Conservation (phyloP, 2,329 filamentous ascomycete species). For the Blumeriella jaapii region DNA sequence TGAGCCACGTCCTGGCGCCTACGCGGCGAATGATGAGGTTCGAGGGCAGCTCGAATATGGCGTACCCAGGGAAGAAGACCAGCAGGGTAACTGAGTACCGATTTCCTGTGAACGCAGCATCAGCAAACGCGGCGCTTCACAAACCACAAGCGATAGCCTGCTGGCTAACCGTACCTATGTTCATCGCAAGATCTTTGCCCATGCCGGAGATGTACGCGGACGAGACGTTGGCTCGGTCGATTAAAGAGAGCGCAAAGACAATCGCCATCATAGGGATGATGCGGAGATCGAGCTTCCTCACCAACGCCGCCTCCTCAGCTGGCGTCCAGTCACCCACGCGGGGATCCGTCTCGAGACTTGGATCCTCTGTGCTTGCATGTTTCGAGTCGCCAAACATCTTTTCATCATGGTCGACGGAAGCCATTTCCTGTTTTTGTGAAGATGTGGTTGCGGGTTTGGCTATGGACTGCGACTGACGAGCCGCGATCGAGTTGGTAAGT, state of each 20-base stretch:
- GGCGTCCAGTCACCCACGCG: not conserved
- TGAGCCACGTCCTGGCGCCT: slow-evolving; percentile 1
- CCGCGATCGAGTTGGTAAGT: no score
- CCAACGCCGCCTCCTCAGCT: not conserved
- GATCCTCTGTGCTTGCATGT: no score
- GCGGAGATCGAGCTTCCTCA: slow-evolving; percentile 2
- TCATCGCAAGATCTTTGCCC: not conserved
- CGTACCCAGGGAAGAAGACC: slow-evolving; percentile 3
- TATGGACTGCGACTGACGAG: no score
- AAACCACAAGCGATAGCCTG: no score
- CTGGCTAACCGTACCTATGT: not conserved
- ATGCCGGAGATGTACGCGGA: slow-evolving; percentile 1
- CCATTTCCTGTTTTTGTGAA: no score
- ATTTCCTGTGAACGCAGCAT: not conserved
- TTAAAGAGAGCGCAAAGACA: not conserved
- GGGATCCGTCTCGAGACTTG: no score
- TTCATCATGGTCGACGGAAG: no score
- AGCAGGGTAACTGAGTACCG: not conserved
- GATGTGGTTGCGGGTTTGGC: no score
- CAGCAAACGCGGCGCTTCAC: not conserved
- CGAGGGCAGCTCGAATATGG: not conserved
- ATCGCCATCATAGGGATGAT: slow-evolving; percentile 1
- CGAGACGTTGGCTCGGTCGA: slow-evolving; percentile 2
- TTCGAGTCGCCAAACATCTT: no score
- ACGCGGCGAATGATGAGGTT: slow-evolving; percentile 1